A percentile compares a stretch with the other conserved stretches of the same genome.
These are phyloP conservation scores for Fusarium humuli DNA, from an alignment of 2,329 filamentous ascomycete genomes.

Conservation along the genomic window DNA sequence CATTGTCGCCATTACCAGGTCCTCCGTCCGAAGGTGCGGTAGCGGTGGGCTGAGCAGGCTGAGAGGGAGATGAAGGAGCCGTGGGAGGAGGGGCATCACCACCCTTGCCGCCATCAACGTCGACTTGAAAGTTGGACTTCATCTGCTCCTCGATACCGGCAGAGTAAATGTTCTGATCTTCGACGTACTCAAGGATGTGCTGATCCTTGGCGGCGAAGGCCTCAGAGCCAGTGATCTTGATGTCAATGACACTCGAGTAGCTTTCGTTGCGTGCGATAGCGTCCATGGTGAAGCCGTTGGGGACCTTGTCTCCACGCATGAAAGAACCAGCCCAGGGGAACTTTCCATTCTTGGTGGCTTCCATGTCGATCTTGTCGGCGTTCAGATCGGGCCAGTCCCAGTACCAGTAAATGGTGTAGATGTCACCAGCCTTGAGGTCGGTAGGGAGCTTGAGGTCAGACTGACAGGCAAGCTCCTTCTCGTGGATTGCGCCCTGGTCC, in stretches of 20 bases:
- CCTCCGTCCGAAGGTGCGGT: conserved; percentile 31
- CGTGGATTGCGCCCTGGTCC: conserved; percentile 64
- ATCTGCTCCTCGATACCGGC: conserved; percentile 61
- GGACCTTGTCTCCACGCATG: conserved; percentile 53
- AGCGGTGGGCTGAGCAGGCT: conserved; percentile 17
- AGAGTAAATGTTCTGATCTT: conserved; percentile 55
- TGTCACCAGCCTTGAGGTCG: conserved; percentile 69
- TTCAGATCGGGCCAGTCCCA: conserved; percentile 88
- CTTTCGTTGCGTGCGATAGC: conserved; percentile 56
- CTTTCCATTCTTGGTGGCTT: conserved; percentile 54
- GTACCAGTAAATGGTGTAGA: conserved; percentile 92
- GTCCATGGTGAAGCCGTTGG: conserved; percentile 52
- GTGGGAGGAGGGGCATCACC: conserved; percentile 37
- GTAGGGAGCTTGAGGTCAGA: conserved; percentile 80
- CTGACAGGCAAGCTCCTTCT: conserved; percentile 80
- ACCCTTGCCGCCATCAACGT: conserved; percentile 48
- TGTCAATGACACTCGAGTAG: conserved; percentile 56
- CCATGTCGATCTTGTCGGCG: conserved; percentile 54
- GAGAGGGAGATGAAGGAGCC: conserved; percentile 33
- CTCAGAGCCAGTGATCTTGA: conserved; percentile 51
- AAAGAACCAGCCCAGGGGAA: conserved; percentile 58
- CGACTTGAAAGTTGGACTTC: conserved; percentile 58
- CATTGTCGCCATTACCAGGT: conserved; percentile 18
- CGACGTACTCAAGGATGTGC: conserved; percentile 48
- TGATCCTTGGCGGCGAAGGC: conserved; percentile 42